A percentile compares a stretch with the other conserved stretches of the same genome.
Evolutionary conservation across 2,329 filamentous ascomycete genomes (phyloP).

Genomic region (Falciphora oryzae): DNA sequence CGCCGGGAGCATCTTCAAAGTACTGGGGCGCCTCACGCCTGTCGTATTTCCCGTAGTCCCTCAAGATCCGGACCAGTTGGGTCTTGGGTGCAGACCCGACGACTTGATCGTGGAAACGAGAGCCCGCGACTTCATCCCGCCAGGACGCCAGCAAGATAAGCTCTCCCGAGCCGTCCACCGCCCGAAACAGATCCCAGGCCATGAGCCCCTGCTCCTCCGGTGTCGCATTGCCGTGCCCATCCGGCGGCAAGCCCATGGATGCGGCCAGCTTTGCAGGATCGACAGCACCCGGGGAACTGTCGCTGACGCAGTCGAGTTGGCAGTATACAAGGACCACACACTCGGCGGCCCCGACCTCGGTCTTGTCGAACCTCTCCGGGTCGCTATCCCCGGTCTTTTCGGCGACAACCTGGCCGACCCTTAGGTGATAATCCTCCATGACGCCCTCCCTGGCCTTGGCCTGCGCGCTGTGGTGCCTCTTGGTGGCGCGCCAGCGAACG

Average conservation of each 20-base stretch:
- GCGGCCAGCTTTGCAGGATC: background rate
- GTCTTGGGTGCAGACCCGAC: too few relatives aligned
- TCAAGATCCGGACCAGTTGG: conserved; percentile 8
- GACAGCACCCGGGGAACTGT: background rate
- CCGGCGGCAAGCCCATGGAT: background rate
- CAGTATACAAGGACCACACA: conserved; percentile 1
- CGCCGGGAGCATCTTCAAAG: background rate
- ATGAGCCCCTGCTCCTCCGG: background rate
- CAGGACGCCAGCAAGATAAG: conserved; percentile 9
- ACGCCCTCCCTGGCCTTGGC: conserved; percentile 7
- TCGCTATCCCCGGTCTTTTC: background rate
- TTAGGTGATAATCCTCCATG: conserved; percentile 11
- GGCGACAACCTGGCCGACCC: conserved; percentile 9
- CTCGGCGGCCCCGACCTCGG: conserved; percentile 7
- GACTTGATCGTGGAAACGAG: background rate
- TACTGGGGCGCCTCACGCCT: conserved; percentile 11
- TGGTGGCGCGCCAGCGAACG: conserved; percentile 9
- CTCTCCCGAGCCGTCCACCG: background rate
- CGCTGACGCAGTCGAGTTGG: background rate
- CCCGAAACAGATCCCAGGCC: conserved; percentile 9
- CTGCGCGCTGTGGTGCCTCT: conserved; percentile 10
- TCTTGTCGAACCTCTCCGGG: conserved; percentile 5
- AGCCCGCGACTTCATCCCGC: background rate
- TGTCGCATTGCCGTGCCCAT: background rate
- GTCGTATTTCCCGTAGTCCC: conserved; percentile 12